A percentile compares a stretch with the other conserved stretches of the same genome.
phyloP scores from a whole-genome alignment of 805 yeast genomes.

The Candida mattraensis region DNA sequence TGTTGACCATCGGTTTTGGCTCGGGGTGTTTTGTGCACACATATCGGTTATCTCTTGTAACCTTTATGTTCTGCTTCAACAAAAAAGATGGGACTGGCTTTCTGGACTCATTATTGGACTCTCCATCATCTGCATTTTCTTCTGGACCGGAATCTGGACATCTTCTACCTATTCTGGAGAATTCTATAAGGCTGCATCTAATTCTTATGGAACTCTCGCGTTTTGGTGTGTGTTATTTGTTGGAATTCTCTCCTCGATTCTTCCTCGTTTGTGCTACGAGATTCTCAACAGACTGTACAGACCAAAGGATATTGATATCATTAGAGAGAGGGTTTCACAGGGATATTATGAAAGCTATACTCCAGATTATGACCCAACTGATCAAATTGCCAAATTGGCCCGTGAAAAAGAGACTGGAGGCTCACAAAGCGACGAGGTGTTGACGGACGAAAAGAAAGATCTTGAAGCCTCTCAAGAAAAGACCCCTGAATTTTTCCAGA shows the following conservation, averaged over 20 bases:
- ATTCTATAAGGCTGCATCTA: slow-evolving; percentile 63
- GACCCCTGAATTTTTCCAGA: background rate
- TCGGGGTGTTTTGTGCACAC: slow-evolving; percentile 63
- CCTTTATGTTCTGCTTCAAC: slow-evolving; percentile 63
- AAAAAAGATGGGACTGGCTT: slow-evolving; percentile 78
- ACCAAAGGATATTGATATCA: slow-evolving; percentile 70
- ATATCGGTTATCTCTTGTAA: slow-evolving; percentile 66
- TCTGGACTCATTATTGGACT: slow-evolving; percentile 51
- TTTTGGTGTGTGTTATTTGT: slow-evolving; percentile 68
- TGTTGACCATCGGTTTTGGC: slow-evolving; percentile 67
- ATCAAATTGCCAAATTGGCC: slow-evolving; percentile 27
- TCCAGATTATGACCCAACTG: slow-evolving; percentile 52
- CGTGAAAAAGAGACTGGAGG: slow-evolving; percentile 5
- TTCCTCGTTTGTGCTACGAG: slow-evolving; percentile 62
- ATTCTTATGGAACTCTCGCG: slow-evolving; percentile 56
- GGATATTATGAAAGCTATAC: slow-evolving; percentile 56
- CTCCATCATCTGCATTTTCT: slow-evolving; percentile 57
- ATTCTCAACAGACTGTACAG: slow-evolving; percentile 48
- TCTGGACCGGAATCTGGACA: slow-evolving; percentile 85
- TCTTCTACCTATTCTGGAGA: slow-evolving; percentile 47
- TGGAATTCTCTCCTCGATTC: slow-evolving; percentile 51
- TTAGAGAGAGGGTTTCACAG: slow-evolving; percentile 57
- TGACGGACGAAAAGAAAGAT: slow-evolving; percentile 18
- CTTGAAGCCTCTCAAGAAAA: slow-evolving; percentile 11
- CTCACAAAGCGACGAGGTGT: slow-evolving; percentile 8